Percentiles rank a stretch among this genome's conserved stretches.
Conservation (phyloP, 352 stramenopile species). For the Globisporangium ultimum region DNA sequence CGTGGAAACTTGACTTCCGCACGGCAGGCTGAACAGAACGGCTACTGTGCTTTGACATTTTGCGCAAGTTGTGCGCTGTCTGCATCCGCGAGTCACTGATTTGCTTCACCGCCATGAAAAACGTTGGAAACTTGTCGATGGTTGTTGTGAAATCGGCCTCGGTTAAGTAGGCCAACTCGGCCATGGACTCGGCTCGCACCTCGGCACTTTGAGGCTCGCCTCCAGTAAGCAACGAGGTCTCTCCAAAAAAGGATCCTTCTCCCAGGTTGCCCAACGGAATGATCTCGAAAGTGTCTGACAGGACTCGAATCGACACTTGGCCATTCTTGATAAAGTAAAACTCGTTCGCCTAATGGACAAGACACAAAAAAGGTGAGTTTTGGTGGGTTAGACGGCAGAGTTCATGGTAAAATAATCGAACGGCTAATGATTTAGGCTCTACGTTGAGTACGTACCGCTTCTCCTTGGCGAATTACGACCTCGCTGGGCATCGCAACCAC, state of each 20-base stretch:
- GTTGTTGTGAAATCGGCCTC: slow-evolving; percentile 57
- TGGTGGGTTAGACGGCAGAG: neutral
- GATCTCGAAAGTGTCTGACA: slow-evolving; percentile 19
- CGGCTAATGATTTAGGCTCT: neutral
- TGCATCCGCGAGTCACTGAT: slow-evolving; percentile 70
- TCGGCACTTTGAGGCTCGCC: slow-evolving; percentile 53
- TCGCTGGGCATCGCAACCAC: slow-evolving; percentile 68
- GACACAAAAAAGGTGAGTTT: too few species aligned
- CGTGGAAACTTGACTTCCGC: neutral
- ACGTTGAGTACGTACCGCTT: slow-evolving; percentile 26
- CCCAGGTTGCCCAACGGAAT: slow-evolving; percentile 62
- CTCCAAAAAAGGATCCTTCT: slow-evolving; percentile 76
- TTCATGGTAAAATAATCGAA: neutral
- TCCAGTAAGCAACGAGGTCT: slow-evolving; percentile 50
- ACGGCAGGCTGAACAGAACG: slow-evolving; percentile 16
- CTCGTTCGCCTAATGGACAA: slow-evolving; percentile 16
- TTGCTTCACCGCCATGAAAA: slow-evolving; percentile 58
- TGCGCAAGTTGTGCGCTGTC: slow-evolving; percentile 61
- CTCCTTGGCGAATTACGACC: slow-evolving; percentile 58
- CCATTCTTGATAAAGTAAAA: slow-evolving; percentile 81
- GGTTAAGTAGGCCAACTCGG: slow-evolving; percentile 59
- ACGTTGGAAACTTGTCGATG: slow-evolving; percentile 65
- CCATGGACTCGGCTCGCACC: slow-evolving; percentile 58
- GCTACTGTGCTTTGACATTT: slow-evolving; percentile 56
- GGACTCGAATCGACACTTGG: slow-evolving; percentile 51